These are phyloP conservation scores for Wickerhamia fluorescens DNA, from an alignment of 805 yeast genomes.

Conservation along the genomic window DNA sequence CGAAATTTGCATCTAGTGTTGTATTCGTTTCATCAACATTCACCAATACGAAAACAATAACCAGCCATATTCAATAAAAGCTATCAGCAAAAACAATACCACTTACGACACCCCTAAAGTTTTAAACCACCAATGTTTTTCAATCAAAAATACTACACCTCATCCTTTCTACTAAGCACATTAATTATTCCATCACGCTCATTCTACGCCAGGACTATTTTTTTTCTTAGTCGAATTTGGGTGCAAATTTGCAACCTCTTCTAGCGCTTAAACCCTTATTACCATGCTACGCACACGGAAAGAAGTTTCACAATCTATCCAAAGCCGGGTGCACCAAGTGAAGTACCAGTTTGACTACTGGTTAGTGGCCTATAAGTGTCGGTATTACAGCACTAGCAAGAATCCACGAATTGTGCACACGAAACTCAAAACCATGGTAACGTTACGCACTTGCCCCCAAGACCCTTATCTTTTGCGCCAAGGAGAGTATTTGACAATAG, in stretches of 20 bases:
- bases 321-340: conserved; percentile 13
- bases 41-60: too few relatives aligned
- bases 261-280: background rate
- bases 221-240: background rate
- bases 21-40: too few relatives aligned
- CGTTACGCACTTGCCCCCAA: conserved; percentile 32
- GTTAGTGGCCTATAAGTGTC: conserved; percentile 27
- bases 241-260: background rate
- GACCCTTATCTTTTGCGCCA: conserved; percentile 23
- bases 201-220: too few relatives aligned
- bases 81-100: too few relatives aligned
- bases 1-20: too few relatives aligned
- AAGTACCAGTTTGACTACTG: conserved; percentile 27
- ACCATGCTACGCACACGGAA: too few relatives aligned
- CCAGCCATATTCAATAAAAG: too few relatives aligned
- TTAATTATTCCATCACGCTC: too few relatives aligned
- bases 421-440: conserved; percentile 24
- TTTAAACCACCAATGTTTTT: too few relatives aligned
- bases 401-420: conserved; percentile 33
- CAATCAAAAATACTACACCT: too few relatives aligned
- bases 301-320: background rate
- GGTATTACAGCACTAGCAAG: conserved; percentile 30
- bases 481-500: conserved; percentile 26
- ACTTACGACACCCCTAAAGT: too few relatives aligned
- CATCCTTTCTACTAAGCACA: too few relatives aligned